Conservation (phyloP, 371 early-diverging fungal genomes). For the Mucor indicus region DNA sequence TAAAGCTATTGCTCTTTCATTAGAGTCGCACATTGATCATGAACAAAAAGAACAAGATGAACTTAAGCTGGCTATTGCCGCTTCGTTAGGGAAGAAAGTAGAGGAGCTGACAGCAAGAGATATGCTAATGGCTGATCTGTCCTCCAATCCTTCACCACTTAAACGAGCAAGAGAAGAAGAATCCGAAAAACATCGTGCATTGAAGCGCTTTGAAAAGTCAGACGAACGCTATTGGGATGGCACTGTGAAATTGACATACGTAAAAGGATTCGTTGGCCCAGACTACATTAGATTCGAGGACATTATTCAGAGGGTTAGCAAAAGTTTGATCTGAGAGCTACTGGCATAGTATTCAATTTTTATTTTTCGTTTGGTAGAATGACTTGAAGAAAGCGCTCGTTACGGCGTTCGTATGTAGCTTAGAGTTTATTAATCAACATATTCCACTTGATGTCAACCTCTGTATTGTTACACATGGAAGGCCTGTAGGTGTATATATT, state of each 20-base stretch:
- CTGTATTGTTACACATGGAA: constrained; percentile 39
- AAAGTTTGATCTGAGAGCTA: neutral
- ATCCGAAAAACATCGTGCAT: neutral
- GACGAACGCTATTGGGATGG: constrained; percentile 31
- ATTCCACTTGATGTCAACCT: constrained; percentile 34
- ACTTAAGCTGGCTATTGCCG: constrained; percentile 31
- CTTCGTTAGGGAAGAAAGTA: constrained; percentile 37
- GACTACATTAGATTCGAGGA: constrained; percentile 33
- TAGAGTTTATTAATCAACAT: constrained; percentile 38
- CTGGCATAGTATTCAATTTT: neutral
- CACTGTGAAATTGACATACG: constrained; percentile 36
- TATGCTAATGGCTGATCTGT: constrained; percentile 12
- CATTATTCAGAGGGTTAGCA: constrained; percentile 32
- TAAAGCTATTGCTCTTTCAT: constrained; percentile 13
- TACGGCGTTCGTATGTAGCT: constrained; percentile 40
- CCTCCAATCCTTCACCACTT: neutral
- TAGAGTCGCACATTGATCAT: neutral
- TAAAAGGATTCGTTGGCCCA: constrained; percentile 32
- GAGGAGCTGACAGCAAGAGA: constrained; percentile 44
- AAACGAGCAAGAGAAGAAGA: constrained; percentile 12
- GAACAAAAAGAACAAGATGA: constrained; percentile 28
- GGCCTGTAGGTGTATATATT: constrained; percentile 28
- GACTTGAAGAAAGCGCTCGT: constrained; percentile 34
- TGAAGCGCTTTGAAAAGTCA: constrained; percentile 6
- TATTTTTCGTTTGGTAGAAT: neutral